A percentile compares a stretch with the other conserved stretches of the same genome.
phyloP scores from a whole-genome alignment of 1,284 basidiomycete genomes.

The Leccinum colubrinum region DNA sequence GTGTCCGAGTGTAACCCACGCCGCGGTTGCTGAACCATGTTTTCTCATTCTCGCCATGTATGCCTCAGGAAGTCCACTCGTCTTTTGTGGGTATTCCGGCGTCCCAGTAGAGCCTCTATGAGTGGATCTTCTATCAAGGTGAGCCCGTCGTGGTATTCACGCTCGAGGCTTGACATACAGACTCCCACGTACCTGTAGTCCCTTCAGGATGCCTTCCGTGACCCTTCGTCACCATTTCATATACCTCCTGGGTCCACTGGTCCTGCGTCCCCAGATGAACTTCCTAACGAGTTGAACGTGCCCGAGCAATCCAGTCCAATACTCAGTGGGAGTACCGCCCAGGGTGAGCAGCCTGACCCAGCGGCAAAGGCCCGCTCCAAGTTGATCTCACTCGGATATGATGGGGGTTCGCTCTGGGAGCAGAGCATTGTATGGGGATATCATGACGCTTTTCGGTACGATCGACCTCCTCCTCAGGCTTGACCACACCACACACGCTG shows the following conservation, averaged over 20 bases:
- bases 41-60: not conserved
- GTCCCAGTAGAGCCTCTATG: conserved; percentile 5
- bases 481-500: not conserved
- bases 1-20: not conserved
- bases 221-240: conserved; percentile 64
- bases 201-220: conserved; percentile 60
- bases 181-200: conserved; percentile 31
- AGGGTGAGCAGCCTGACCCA: conserved; percentile 5
- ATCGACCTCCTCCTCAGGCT: conserved; percentile 2
- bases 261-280: conserved; percentile 54
- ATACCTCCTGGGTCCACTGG: conserved; percentile 58
- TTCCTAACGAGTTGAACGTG: conserved; percentile 9
- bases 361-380: conserved; percentile 42
- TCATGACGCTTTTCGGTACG: conserved; percentile 72
- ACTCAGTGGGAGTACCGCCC: not conserved
- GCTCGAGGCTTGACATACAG: not conserved
- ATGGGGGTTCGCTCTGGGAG: conserved; percentile 65
- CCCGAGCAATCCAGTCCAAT: not conserved
- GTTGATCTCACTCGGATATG: conserved; percentile 51
- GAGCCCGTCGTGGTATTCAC: not conserved
- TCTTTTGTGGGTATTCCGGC: not conserved
- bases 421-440: conserved; percentile 75
- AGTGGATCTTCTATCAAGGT: conserved; percentile 33
- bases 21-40: not conserved
- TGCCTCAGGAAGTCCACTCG: not conserved